These are phyloP conservation scores for Salix viminalis DNA, from an alignment of 345 rosid species.

Conservation along the genomic window DNA sequence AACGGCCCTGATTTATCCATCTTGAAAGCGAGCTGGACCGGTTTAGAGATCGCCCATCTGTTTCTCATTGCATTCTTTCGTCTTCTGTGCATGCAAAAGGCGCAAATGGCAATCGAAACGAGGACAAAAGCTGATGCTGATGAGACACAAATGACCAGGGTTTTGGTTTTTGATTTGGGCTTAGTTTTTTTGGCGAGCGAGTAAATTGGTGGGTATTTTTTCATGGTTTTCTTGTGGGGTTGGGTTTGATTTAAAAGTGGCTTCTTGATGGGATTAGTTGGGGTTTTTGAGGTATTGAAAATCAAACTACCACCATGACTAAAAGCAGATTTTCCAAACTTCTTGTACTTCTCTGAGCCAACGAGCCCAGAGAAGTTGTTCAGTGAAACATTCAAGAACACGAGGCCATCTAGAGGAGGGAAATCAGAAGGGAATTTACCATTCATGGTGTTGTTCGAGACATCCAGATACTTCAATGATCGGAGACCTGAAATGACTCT, in stretches of 20 bases:
- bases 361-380: constrained; percentile 65
- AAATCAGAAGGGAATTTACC: constrained; percentile 82
- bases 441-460: constrained; percentile 58
- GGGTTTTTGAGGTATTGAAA: constrained; percentile 39
- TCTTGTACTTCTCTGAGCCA: constrained; percentile 27
- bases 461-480: constrained; percentile 54
- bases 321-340: constrained; percentile 72
- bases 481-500: constrained; percentile 49
- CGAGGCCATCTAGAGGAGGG: constrained; percentile 48
- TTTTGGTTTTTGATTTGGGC: constrained; percentile 25
- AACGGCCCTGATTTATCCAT: constrained; percentile 88
- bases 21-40: constrained; percentile 55
- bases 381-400: constrained; percentile 58
- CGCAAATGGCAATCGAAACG: constrained; percentile 17
- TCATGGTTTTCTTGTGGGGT: constrained; percentile 11
- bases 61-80: constrained; percentile 36
- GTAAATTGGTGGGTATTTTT: constrained; percentile 1
- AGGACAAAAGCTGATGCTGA: constrained; percentile 39
- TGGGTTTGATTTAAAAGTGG: constrained; percentile 7
- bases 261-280: constrained; percentile 17
- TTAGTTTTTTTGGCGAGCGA: constrained; percentile 7
- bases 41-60: constrained; percentile 88
- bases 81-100: constrained; percentile 34
- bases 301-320: constrained; percentile 44
- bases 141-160: constrained; percentile 40